Base-by-base conservation (phyloP, 345 rosid genomes). In the Mangifera indica region DNA sequence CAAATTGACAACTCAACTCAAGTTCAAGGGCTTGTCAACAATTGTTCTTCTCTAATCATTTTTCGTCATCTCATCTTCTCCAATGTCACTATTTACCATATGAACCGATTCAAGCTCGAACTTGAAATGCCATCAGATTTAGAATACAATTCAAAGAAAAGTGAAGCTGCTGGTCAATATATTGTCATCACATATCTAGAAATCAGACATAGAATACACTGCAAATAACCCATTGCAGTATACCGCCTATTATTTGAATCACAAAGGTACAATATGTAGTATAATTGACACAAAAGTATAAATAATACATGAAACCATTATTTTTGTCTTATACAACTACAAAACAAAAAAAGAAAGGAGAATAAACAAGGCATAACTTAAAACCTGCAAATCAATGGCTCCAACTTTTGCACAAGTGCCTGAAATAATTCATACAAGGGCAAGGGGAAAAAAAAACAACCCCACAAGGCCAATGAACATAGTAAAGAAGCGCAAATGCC, bases 401-500 rank as follows among this genome's bases (percentile, higher is more conserved):
- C 46, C 58, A 37, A 45, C 22, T 62, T 61, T 32, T 54, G 58
- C 74, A 72, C 74, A 62, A 34, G 42, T 53, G 68, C 68, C 75
- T 62, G 75, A 72, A 72, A 21, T 52, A 46, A 57, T 58, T 57
- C 67, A 32, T 24, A 9, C 7, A 62, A 49, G 24, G 22, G 44
- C 62, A 57, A 24, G 56, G 25, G 45, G 55, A 46, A 57, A 10
- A n/a, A 60, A 46, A 46, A 4, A 60, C 14, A 24, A 59, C 40
- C 4, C 56, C 26, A 24, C 59, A 48, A 44, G 46, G 57, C 56
- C 26, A 59, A 45, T 10, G 51, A 46, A 70, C 46, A 59, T 29
- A 54, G 69, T 17, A 68, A 34, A 13, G 67, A 76, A 76, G 72
- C 76, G 66, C 63, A 20, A 59, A n/a, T 21, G 40, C 73, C 26